Conservation (phyloP, 2,329 filamentous ascomycete genomes). For the Didymella segeticola region DNA sequence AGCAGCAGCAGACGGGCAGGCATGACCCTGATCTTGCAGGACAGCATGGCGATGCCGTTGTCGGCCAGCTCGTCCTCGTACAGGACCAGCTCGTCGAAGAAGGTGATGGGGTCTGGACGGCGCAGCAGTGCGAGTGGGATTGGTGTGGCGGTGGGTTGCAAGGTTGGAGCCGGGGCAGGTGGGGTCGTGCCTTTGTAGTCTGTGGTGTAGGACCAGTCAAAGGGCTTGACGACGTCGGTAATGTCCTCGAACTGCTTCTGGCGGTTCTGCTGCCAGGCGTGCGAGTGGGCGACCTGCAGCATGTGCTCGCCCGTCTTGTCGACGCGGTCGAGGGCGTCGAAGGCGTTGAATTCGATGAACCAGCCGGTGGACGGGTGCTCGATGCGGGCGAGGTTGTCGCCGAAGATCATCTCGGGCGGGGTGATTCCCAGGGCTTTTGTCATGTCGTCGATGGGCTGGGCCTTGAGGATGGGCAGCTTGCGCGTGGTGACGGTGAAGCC, state of each 20-base stretch:
- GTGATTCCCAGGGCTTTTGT: constrained; percentile 80
- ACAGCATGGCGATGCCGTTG: constrained; percentile 91
- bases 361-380: constrained; percentile 77
- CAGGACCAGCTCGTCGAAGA: constrained; percentile 94
- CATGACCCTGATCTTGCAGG: constrained; percentile 92
- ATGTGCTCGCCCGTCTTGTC: constrained; percentile 93
- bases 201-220: constrained; percentile 98
- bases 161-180: constrained; percentile 34
- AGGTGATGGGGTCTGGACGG: constrained; percentile 89
- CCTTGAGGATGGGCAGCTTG: constrained; percentile 94
- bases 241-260: constrained; percentile 84
- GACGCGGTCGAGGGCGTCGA: constrained; percentile 85
- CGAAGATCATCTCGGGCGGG: constrained; percentile 98
- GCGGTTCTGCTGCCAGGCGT: constrained; percentile 81
- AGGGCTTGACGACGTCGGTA: constrained; percentile 91
- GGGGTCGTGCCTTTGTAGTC: constrained; percentile 77
- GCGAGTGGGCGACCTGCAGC: constrained; percentile 92
- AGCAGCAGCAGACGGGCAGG: constrained; percentile 85
- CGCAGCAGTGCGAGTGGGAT: constrained; percentile 89
- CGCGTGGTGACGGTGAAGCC: constrained; percentile 79
- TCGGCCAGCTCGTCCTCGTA: constrained; percentile 98
- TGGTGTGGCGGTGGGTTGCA: constrained; percentile 56
- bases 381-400: constrained; percentile 85
- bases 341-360: constrained; percentile 81
- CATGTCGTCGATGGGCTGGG: constrained; percentile 87